Conservation (phyloP, 192 early-diverging fungal genomes). For the Coemansia sp. region DNA sequence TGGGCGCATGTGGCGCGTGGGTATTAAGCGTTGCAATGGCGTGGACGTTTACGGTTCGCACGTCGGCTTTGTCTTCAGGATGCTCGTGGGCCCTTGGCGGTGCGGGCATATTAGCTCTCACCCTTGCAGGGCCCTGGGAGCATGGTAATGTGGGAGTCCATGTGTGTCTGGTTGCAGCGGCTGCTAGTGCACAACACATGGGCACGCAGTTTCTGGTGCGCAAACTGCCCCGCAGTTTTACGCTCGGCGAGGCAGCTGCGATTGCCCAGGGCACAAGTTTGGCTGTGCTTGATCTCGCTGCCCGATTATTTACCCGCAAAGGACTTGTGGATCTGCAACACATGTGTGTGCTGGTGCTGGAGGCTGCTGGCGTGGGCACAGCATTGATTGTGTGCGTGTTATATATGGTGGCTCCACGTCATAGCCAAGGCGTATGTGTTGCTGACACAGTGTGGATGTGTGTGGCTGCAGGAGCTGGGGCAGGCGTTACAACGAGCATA, state of each 20-base stretch:
- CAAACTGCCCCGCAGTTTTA: slow-evolving; percentile 33
- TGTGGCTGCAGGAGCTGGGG: neutral
- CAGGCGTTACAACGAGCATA: neutral
- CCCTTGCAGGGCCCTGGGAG: neutral
- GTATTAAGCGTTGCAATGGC: slow-evolving; percentile 8
- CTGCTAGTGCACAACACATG: neutral
- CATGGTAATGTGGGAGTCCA: too few relatives aligned
- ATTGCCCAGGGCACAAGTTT: slow-evolving; percentile 20
- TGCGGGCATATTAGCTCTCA: slow-evolving; percentile 6
- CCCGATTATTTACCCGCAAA: neutral
- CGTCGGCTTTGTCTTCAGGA: neutral
- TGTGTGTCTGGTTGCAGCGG: neutral
- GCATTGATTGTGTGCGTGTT: neutral
- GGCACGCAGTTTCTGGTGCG: neutral
- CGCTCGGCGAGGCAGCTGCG: slow-evolving; percentile 43
- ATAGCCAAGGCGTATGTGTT: neutral
- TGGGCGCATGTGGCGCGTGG: neutral
- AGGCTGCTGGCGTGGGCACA: slow-evolving; percentile 19
- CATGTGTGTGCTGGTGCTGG: slow-evolving; percentile 17
- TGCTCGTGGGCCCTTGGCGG: neutral
- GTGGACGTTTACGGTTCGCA: slow-evolving; percentile 5
- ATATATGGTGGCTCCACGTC: neutral
- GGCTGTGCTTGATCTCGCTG: neutral
- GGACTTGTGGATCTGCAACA: too few relatives aligned
- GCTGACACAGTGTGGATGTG: neutral